Percentiles rank a stretch among this genome's conserved stretches.
These are phyloP conservation scores for Oryza meyeriana DNA, from an alignment of 176 grass and related monocot genomes.

Conservation along the genomic window DNA sequence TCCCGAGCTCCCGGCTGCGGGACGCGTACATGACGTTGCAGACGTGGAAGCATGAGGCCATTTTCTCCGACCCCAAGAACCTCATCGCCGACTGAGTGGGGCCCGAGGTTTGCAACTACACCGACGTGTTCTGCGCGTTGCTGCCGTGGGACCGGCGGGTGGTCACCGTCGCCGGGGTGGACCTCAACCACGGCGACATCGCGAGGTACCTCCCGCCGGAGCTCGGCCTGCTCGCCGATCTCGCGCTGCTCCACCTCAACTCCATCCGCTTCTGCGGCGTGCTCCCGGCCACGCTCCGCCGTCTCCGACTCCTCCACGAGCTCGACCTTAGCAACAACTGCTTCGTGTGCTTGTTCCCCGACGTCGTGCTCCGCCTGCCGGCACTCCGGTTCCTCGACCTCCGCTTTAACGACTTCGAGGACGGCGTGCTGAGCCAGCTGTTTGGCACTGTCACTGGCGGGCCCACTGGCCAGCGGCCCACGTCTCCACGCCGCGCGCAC, in stretches of 20 bases:
- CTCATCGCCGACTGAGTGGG: conserved; percentile 77
- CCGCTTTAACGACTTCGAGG: conserved; percentile 96
- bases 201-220: conserved; percentile 81
- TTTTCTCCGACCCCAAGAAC: conserved; percentile 75
- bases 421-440: conserved; percentile 43
- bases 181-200: conserved; percentile 96
- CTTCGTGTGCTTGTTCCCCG: conserved; percentile 76
- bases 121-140: conserved; percentile 65
- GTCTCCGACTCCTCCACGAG: conserved; percentile 68
- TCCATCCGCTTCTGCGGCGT: conserved; percentile 92
- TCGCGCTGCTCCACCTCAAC: conserved; percentile 88
- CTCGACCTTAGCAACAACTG: conserved; percentile 98
- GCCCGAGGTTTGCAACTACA: conserved; percentile 70
- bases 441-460: no score
- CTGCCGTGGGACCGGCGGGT: conserved; percentile 31
- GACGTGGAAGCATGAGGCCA: conserved; percentile 77
- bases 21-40: conserved; percentile 92
- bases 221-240: conserved; percentile 75
- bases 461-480: no score
- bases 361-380: conserved; percentile 58
- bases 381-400: conserved; percentile 79
- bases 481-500: no score
- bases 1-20: conserved; percentile 56
- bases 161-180: conserved; percentile 63
- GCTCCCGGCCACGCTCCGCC: conserved; percentile 46